Conservation (phyloP, 2,329 filamentous ascomycete species). For the Phaeophleospora eucalypticola region DNA sequence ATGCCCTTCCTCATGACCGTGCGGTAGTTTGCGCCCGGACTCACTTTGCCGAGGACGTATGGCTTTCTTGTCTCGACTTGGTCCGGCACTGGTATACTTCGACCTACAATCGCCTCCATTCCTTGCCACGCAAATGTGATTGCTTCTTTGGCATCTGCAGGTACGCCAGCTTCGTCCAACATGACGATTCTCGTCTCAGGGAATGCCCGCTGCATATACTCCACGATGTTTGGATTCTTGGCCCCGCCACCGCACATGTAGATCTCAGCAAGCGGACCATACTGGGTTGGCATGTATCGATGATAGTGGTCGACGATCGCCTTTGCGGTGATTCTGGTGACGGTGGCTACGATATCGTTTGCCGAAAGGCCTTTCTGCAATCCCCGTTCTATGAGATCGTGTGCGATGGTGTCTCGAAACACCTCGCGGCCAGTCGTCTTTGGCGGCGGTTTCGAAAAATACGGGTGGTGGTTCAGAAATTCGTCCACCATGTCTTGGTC, state of each 20-base stretch:
- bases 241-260: slow-evolving; percentile 60
- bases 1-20: slow-evolving; percentile 51
- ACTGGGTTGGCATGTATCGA: slow-evolving; percentile 46
- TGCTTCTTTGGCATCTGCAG: slow-evolving; percentile 56
- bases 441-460: slow-evolving; percentile 50
- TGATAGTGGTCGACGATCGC: slow-evolving; percentile 52
- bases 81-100: slow-evolving; percentile 53
- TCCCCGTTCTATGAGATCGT: slow-evolving; percentile 49
- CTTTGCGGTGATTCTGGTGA: slow-evolving; percentile 57
- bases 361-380: slow-evolving; percentile 34
- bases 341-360: slow-evolving; percentile 54
- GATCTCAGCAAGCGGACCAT: slow-evolving; percentile 48
- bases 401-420: slow-evolving; percentile 55
- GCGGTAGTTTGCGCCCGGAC: slow-evolving; percentile 53
- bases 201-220: slow-evolving; percentile 49
- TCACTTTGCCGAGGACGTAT: slow-evolving; percentile 54
- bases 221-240: slow-evolving; percentile 54
- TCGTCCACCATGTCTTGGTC: slow-evolving; percentile 31
- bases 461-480: slow-evolving; percentile 37
- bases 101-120: slow-evolving; percentile 55
- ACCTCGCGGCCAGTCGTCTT: slow-evolving; percentile 59
- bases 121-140: slow-evolving; percentile 59
- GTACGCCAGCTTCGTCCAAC: slow-evolving; percentile 56
- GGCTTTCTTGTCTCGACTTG: slow-evolving; percentile 50
- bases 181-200: slow-evolving; percentile 50